A percentile compares a stretch with the other conserved stretches of the same genome.
Conservation (phyloP, 306 rosid species). For the Hippophae tibetana region DNA sequence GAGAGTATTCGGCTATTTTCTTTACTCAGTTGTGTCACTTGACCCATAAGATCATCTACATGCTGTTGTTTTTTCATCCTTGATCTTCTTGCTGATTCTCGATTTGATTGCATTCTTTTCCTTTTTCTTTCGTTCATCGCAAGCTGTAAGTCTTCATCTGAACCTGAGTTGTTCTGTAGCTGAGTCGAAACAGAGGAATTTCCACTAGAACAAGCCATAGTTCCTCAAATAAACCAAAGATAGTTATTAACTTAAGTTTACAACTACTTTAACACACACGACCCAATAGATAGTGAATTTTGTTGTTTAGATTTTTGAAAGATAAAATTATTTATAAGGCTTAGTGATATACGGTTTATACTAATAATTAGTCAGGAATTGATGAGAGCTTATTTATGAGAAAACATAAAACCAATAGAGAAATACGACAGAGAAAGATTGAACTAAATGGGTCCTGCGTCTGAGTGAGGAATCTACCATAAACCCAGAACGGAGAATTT, state of each 20-base stretch:
- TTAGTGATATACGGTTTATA: not conserved
- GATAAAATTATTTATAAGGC: not conserved
- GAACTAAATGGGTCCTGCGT: slow-evolving; percentile 95
- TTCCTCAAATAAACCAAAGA: slow-evolving; percentile 2
- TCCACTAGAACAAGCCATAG: slow-evolving; percentile 80
- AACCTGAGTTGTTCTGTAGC: slow-evolving; percentile 51
- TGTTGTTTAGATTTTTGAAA: slow-evolving; percentile 20
- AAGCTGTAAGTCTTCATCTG: slow-evolving; percentile 50
- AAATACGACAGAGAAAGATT: slow-evolving; percentile 94
- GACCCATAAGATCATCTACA: slow-evolving; percentile 67
- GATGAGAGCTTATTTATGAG: slow-evolving; percentile 43
- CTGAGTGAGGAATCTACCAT: slow-evolving; percentile 81
- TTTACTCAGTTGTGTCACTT: slow-evolving; percentile 44
- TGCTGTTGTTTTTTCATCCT: slow-evolving; percentile 94
- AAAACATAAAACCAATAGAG: slow-evolving; percentile 91
- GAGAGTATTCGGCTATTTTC: slow-evolving; percentile 68
- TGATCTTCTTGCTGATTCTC: slow-evolving; percentile 83
- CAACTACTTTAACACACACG: slow-evolving; percentile 16
- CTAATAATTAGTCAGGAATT: not conserved
- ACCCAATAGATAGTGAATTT: slow-evolving; percentile 32
- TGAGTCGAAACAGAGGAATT: slow-evolving; percentile 57
- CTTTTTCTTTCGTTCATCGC: slow-evolving; percentile 78
- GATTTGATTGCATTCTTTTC: slow-evolving; percentile 90
- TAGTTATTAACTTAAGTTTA: slow-evolving; percentile 1
- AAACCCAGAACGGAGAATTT: slow-evolving; percentile 60